These are phyloP conservation scores for Aspergillus tubingensis DNA, from an alignment of 2,329 filamentous ascomycete genomes.

Conservation along the genomic window DNA sequence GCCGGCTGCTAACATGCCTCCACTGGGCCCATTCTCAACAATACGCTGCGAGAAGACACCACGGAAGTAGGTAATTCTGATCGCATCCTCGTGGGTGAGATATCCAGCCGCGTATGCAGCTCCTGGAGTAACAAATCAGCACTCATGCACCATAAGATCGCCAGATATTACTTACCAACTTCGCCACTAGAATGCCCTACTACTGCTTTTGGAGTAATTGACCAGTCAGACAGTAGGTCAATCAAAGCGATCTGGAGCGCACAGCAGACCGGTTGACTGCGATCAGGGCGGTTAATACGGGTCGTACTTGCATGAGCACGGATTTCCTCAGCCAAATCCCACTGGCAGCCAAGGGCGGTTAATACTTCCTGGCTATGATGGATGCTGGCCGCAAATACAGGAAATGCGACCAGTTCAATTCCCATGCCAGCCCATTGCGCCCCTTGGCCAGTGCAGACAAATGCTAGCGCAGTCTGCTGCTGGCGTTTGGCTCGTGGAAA, in stretches of 20 bases:
- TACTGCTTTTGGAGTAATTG: conserved; percentile 22
- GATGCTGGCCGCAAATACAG: conserved; percentile 19
- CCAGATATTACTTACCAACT: conserved; percentile 18
- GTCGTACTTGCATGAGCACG: conserved; percentile 3
- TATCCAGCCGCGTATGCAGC: conserved; percentile 31
- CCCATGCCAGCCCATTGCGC: conserved; percentile 49
- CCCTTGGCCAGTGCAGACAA: conserved; percentile 48
- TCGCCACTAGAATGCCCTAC: conserved; percentile 36
- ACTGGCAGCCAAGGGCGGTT: conserved; percentile 20
- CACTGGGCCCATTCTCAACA: conserved; percentile 22
- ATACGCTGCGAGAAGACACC: conserved; percentile 20
- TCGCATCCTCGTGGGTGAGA: conserved; percentile 22
- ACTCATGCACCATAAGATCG: too few species aligned
- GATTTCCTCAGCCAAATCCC: conserved; percentile 32
- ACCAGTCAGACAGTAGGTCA: conserved; percentile 24
- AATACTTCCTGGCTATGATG: neutral
- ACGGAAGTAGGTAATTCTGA: conserved; percentile 27
- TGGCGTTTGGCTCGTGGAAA: conserved; percentile 19
- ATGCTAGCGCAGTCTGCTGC: conserved; percentile 20
- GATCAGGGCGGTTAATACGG: conserved; percentile 25
- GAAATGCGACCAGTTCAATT: conserved; percentile 35
- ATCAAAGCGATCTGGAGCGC: conserved; percentile 32
- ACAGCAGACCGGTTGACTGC: conserved; percentile 28
- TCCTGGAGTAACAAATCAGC: conserved; percentile 8
- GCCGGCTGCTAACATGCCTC: conserved; percentile 17